Evolutionary conservation across 106 monocot genomes (phyloP), one percentile per base, ranked within the genome.

Genomic region (Posidonia australis): DNA sequence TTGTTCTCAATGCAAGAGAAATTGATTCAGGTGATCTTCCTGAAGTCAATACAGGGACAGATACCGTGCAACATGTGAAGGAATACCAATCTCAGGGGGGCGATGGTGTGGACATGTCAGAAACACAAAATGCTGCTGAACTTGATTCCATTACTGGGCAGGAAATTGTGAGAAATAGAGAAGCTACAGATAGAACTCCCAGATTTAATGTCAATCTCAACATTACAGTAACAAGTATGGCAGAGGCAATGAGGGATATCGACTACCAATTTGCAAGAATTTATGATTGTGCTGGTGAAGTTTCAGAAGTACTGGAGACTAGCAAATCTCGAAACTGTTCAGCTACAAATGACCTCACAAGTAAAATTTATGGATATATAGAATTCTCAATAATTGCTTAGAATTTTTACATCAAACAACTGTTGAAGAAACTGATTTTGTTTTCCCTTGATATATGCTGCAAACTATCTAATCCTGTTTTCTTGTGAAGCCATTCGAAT

Each of bases 231-330:
- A 41, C 67, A 9, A 81, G 81, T 56, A 75, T 85, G 68, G 26
- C 58, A 17, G 85, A 88, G 41, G 88, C 83, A 52, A 79, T 85
- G 74, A 81, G 64, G 27, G 81, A 85, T 51, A 65, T 85, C 9
- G 79, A 81, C 44, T 60, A 57, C 57, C 92, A 93, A 67, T 93
- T 93, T 60, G 30, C 30, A 45, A 78, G 72, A 45, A 85, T 85
- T 17, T 79, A 69, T 20, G 85, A 88, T 56, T 72, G 67, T 44
- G 87, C 85, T 23, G 60, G 70, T 41, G 92, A 93, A 69, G 63
- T 93, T 36, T 76, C 78, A 36, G 81, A 72, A 56, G 69, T 93
- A 78, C 61, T 93, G 67, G 92, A 93, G 66, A 80, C 82, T 25
- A 80, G 47, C 69, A 73, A 76, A 81, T 78, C 74, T 58, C 80